Percentiles rank a stretch among this genome's conserved stretches.
These are phyloP conservation scores for Vigna mungo DNA, from an alignment of 306 rosid genomes.

Conservation along the genomic window DNA sequence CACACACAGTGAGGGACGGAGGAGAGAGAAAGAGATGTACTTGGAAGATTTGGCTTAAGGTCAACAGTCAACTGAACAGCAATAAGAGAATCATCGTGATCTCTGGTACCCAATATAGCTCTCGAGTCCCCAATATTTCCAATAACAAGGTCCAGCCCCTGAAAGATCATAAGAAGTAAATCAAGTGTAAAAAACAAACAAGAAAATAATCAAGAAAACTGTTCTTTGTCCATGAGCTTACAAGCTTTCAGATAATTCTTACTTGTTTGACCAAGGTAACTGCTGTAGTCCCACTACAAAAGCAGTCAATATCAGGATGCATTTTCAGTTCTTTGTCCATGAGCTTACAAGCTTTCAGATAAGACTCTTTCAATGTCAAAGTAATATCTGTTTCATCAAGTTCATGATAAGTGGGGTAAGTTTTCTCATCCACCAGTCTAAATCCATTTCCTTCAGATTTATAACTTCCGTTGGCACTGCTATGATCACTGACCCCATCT, in stretches of 20 bases:
- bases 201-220: conserved; percentile 24
- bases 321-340: conserved; percentile 92
- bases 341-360: conserved; percentile 76
- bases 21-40: conserved; percentile 55
- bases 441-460: conserved; percentile 47
- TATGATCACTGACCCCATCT: conserved; percentile 45
- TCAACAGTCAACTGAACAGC: conserved; percentile 93
- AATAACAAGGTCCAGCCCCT: conserved; percentile 83
- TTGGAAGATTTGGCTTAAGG: conserved; percentile 92
- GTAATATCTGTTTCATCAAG: conserved; percentile 44
- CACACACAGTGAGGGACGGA: background rate
- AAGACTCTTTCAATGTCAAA: conserved; percentile 63
- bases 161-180: conserved; percentile 32
- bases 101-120: conserved; percentile 87
- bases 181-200: conserved; percentile 16
- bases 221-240: no score
- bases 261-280: conserved; percentile 92
- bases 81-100: conserved; percentile 57
- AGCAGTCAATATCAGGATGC: conserved; percentile 82
- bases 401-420: conserved; percentile 38
- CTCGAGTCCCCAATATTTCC: conserved; percentile 71
- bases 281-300: conserved; percentile 93
- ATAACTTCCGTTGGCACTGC: conserved; percentile 46
- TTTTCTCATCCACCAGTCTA: conserved; percentile 47
- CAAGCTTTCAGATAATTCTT: no score